Evolutionary conservation across 78 protist species (phyloP).

Genomic region (Diacronema lutheri): DNA sequence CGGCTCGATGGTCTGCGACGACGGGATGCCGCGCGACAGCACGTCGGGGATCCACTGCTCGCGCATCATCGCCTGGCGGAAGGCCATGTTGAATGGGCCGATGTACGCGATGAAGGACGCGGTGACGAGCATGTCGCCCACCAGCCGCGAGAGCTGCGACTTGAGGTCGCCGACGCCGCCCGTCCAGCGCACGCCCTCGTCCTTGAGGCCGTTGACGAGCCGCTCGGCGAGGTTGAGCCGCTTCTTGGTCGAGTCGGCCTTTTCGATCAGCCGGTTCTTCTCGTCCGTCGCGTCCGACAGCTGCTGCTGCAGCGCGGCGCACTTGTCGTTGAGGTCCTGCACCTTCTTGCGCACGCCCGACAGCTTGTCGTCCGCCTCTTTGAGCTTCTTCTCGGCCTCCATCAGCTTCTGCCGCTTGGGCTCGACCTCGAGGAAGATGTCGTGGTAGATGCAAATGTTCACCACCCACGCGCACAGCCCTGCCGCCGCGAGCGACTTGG

Average conservation of each 20-base stretch:
- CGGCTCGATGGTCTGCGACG: slow-evolving; percentile 16
- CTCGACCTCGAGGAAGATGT: slow-evolving; percentile 66
- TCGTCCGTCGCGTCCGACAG: slow-evolving; percentile 34
- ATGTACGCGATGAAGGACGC: slow-evolving; percentile 74
- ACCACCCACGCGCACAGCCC: slow-evolving; percentile 66
- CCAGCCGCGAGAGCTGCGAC: slow-evolving; percentile 12
- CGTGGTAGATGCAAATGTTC: slow-evolving; percentile 60
- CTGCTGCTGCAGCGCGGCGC: slow-evolving; percentile 33
- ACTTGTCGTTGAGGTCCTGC: slow-evolving; percentile 10
- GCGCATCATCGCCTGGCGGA: slow-evolving; percentile 30
- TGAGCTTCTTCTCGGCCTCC: slow-evolving; percentile 50
- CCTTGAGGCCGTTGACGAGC: slow-evolving; percentile 57
- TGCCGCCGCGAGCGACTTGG: slow-evolving; percentile 66
- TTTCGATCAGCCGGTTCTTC: slow-evolving; percentile 24
- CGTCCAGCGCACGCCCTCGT: slow-evolving; percentile 70
- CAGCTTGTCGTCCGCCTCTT: slow-evolving; percentile 36
- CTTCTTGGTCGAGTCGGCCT: neutral
- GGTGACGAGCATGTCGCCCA: slow-evolving; percentile 73
- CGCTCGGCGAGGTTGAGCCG: slow-evolving; percentile 59
- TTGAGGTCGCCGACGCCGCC: slow-evolving; percentile 31
- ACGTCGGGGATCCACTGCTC: slow-evolving; percentile 12
- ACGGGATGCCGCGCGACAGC: neutral
- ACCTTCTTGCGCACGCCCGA: slow-evolving; percentile 4
- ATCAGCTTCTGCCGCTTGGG: slow-evolving; percentile 58
- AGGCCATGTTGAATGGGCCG: slow-evolving; percentile 64